These are phyloP conservation scores for Wickerhamiella qilinensis DNA, from an alignment of 805 yeast species.

Conservation along the genomic window DNA sequence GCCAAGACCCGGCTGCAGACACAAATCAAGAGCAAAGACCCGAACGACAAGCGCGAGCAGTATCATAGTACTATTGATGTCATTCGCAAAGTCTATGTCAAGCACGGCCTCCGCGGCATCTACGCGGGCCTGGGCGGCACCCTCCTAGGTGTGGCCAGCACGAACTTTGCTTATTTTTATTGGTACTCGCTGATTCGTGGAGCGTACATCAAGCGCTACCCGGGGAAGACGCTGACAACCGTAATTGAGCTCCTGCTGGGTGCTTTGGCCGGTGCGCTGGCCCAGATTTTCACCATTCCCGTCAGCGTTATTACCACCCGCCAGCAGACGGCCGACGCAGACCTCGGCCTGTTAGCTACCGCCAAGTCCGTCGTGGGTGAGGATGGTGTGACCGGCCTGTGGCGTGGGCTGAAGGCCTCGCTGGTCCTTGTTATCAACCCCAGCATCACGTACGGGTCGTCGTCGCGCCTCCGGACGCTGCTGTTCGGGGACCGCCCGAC, in stretches of 20 bases:
- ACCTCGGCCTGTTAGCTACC: slow-evolving; percentile 25
- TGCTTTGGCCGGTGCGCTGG: slow-evolving; percentile 66
- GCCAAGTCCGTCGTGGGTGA: slow-evolving; percentile 38
- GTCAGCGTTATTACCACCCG: slow-evolving; percentile 55
- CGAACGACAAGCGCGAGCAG: slow-evolving; percentile 10
- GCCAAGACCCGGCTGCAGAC: slow-evolving; percentile 65
- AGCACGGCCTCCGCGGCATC: slow-evolving; percentile 49
- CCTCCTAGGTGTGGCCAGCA: slow-evolving; percentile 54
- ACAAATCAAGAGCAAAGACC: slow-evolving; percentile 24
- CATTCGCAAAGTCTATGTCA: slow-evolving; percentile 34
- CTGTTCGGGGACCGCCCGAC: slow-evolving; percentile 27
- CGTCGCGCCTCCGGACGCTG: slow-evolving; percentile 45
- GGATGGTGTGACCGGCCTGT: slow-evolving; percentile 56
- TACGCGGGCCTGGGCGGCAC: slow-evolving; percentile 60
- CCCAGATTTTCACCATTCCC: slow-evolving; percentile 71
- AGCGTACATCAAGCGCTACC: slow-evolving; percentile 31
- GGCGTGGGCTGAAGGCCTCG: slow-evolving; percentile 75
- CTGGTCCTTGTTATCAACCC: slow-evolving; percentile 68
- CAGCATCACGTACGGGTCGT: slow-evolving; percentile 71
- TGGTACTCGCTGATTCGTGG: slow-evolving; percentile 67
- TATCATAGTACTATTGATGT: slow-evolving; percentile 52
- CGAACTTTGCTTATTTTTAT: slow-evolving; percentile 70
- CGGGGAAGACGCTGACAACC: slow-evolving; percentile 28
- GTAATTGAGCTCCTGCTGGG: slow-evolving; percentile 57
- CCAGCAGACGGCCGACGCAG: slow-evolving; percentile 26